These are phyloP conservation scores for Penicillium sp. DNA, from an alignment of 2,329 filamentous ascomycete genomes.

Conservation along the genomic window DNA sequence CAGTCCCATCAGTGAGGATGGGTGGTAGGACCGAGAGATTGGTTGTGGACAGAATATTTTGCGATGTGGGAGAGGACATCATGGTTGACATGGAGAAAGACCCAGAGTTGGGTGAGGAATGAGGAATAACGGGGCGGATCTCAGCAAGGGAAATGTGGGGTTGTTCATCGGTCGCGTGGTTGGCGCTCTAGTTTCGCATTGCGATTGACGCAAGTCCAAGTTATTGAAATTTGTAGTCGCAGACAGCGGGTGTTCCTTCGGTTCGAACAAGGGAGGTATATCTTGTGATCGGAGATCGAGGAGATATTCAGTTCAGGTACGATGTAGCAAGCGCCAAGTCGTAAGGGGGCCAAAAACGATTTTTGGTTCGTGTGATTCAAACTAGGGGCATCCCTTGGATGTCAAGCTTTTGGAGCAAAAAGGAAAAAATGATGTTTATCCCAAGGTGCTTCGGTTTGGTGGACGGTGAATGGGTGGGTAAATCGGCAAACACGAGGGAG, in stretches of 20 bases:
- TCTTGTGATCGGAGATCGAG: conserved; percentile 2
- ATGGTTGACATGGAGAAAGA: conserved; percentile 28
- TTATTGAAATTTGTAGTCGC: background rate
- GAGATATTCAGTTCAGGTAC: background rate
- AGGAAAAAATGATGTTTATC: background rate
- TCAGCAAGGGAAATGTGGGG: conserved; percentile 17
- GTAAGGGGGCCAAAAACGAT: background rate
- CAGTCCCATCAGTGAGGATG: conserved; percentile 51
- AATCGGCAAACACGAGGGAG: conserved; percentile 9
- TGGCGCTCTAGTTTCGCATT: conserved; percentile 36
- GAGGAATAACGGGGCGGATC: conserved; percentile 21
- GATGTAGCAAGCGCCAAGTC: conserved; percentile 5
- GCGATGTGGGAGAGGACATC: conserved; percentile 36
- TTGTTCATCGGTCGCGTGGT: conserved; percentile 26
- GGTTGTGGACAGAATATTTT: conserved; percentile 28
- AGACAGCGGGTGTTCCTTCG: background rate
- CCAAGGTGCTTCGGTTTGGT: conserved; percentile 1
- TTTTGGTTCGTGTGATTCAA: background rate
- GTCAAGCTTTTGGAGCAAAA: background rate
- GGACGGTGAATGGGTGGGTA: conserved; percentile 6
- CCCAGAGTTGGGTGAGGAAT: conserved; percentile 15
- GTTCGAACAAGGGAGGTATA: background rate
- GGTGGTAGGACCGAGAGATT: conserved; percentile 43
- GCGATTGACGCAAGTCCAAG: conserved; percentile 23
- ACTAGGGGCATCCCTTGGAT: background rate